Base-by-base conservation (phyloP, 2,329 filamentous ascomycete species). In the Tricladium varicosporioides region DNA sequence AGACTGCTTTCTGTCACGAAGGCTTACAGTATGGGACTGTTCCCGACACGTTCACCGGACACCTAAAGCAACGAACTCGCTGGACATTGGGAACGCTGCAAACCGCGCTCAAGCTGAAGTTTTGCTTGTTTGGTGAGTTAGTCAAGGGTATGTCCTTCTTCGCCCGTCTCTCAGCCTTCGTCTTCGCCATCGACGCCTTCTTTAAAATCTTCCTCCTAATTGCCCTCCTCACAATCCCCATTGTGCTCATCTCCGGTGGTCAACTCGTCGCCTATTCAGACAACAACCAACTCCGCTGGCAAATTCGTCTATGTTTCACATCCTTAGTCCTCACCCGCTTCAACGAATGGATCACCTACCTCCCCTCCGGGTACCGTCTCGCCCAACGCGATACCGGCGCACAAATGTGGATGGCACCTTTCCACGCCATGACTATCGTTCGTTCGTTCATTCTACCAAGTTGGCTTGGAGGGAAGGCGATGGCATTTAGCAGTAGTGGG, bases 391-490 rank as follows among this genome's bases (percentile, higher is more conserved):
- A 80, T 42, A 76, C 77, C 1, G 75, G 80, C 3, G 80, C 80
- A 60, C 79, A 83, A 68, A 73, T 85, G 27, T 86, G 83, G 82
- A 85, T 85, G 82, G 77, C 82, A 5, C 82, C 82, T 0, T 86
- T 84, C 69, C 81, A 84, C 58, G 80, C 81, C 0, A 73, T 83
- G 10, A 81, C 78, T 63, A 78, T 85, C 53, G 70, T 84, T 51
- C 80, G 81, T 2, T 77, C 81, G 1, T 85, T 85, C 64, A 63
- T 84, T 13, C 73, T 85, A 2, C 82, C 82, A 22, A 76, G 67
- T 7, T 85, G 82, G 82, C 77, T 86, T 14, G 84, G 83, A 14
- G 83, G 82, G 16, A 75, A 82, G 65, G 70, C 77, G 0, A 78
- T 81, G 67, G 81, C 79, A 16, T 86, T 86, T 73, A 82, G 81